These are phyloP conservation scores for Diophrys sp. DNA, from an alignment of 73 alveolate genomes.

Conservation along the genomic window DNA sequence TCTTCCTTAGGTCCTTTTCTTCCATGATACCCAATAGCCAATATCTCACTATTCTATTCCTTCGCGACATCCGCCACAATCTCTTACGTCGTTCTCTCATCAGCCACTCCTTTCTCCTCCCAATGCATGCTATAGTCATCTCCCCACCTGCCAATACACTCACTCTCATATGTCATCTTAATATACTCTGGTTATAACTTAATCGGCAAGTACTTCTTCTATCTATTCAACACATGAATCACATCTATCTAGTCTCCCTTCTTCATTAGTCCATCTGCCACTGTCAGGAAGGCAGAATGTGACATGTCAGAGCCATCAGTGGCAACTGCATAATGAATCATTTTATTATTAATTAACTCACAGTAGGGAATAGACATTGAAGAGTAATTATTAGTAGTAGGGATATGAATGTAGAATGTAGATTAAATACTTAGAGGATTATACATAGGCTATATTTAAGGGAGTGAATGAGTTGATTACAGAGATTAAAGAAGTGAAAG, in stretches of 20 bases:
- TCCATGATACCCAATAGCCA: slow-evolving; percentile 60
- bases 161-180: slow-evolving; percentile 35
- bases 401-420: too few species aligned
- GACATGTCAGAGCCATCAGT: slow-evolving; percentile 57
- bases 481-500: too few species aligned
- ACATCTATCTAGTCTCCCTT: slow-evolving; percentile 22
- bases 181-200: slow-evolving; percentile 33
- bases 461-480: too few species aligned
- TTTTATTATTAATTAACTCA: too few species aligned
- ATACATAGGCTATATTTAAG: too few species aligned
- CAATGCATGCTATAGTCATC: slow-evolving; percentile 1
- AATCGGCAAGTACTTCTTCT: slow-evolving; percentile 35
- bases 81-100: slow-evolving; percentile 40
- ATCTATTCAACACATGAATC: slow-evolving; percentile 42
- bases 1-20: slow-evolving; percentile 71
- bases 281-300: slow-evolving; percentile 42
- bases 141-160: slow-evolving; percentile 4
- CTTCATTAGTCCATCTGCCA: slow-evolving; percentile 17
- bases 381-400: too few species aligned
- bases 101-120: slow-evolving; percentile 34
- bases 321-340: slow-evolving; percentile 23
- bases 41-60: slow-evolving; percentile 4
- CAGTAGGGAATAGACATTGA: too few species aligned
- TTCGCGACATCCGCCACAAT: slow-evolving; percentile 26
- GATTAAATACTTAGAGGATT: too few species aligned